Conservation (phyloP, 169 alveolate species). For the Amoebophrya sp. region DNA sequence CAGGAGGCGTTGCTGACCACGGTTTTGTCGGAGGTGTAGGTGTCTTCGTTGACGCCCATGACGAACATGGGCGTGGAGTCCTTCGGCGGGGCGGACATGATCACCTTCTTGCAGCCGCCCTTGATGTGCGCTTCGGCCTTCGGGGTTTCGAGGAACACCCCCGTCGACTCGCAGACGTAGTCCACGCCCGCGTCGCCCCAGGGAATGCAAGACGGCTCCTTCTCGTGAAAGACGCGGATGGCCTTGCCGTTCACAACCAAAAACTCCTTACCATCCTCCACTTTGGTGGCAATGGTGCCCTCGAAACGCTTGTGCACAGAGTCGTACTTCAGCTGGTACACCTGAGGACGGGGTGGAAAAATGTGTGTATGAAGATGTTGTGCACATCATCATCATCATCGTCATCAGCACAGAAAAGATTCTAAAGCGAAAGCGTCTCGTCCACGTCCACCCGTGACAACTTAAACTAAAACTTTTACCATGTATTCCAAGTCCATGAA, state of each 20-base stretch:
- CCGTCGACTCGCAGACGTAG: conserved; percentile 96
- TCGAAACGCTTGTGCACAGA: conserved; percentile 87
- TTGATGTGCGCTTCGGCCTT: conserved; percentile 80
- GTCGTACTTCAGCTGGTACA: conserved; percentile 87
- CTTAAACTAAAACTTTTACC: conserved; percentile 12
- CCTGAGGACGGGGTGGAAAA: conserved; percentile 23
- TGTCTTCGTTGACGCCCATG: conserved; percentile 93
- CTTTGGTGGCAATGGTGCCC: conserved; percentile 60
- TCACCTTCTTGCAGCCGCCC: conserved; percentile 97
- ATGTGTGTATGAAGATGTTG: not conserved
- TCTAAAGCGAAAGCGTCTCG: no score
- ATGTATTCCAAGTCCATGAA: conserved; percentile 89
- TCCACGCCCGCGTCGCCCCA: conserved; percentile 95
- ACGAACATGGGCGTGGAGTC: conserved; percentile 94
- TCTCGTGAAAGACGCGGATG: conserved; percentile 66
- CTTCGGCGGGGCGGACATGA: conserved; percentile 97
- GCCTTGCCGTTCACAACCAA: conserved; percentile 61
- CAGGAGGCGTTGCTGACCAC: conserved; percentile 98
- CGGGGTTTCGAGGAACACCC: conserved; percentile 88
- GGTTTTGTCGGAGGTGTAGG: conserved; percentile 61
- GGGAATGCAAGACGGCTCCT: conserved; percentile 87
- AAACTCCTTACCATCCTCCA: conserved; percentile 46
- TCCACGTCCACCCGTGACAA: no score
- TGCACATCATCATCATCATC: no score
- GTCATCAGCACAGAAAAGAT: no score